Base-by-base conservation (phyloP, 805 yeast species). In the Hanseniaspora thailandica region DNA sequence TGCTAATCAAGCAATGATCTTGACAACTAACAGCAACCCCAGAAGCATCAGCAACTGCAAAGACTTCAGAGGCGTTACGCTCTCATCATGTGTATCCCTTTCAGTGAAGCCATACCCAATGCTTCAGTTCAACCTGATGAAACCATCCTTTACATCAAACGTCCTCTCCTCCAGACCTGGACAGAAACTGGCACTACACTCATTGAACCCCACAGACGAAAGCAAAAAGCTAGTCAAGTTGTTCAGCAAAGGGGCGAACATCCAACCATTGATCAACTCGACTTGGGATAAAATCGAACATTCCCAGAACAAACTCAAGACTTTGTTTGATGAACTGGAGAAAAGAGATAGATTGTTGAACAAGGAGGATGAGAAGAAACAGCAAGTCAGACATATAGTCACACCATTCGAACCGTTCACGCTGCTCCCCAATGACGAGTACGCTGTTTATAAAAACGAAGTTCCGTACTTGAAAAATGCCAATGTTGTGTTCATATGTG, bases 1-100 rank as follows among this genome's bases (percentile, higher is more conserved):
- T 38, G 75, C 77, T 1, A 66, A 70, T 17, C 76, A 76, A 50
- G 84, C 81, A 2, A 76, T 80, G 77, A 72, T 82, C 19, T 63
- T 82, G 28, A 81, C 86, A 0, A 68, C 79, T 3, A 75, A 81
- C 2, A 67, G 73, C 17, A 64, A 62, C 13, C 45, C 59, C n/a
- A 55, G 58, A 6, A 53, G 59, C 2, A 30, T 33, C 9, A 31
- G 33, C 3, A 55, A 47, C 31, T 59, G 50, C 33, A 62, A 45
- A 45, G 61, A 45, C 66, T 63, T 62, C 39, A 60, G 68, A 23
- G 97, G 97, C 0, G 78, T 86, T 72, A 87, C 97, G 0, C 70
- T 90, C 1, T 84, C 96, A 2, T 86, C 96, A 1, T 86, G 88
- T 43, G 78, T 86, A 12, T 88, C 97, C 1, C 69, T 90, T 13